Base-by-base conservation (phyloP, 805 yeast species). In the Hyphopichia homilentoma region DNA sequence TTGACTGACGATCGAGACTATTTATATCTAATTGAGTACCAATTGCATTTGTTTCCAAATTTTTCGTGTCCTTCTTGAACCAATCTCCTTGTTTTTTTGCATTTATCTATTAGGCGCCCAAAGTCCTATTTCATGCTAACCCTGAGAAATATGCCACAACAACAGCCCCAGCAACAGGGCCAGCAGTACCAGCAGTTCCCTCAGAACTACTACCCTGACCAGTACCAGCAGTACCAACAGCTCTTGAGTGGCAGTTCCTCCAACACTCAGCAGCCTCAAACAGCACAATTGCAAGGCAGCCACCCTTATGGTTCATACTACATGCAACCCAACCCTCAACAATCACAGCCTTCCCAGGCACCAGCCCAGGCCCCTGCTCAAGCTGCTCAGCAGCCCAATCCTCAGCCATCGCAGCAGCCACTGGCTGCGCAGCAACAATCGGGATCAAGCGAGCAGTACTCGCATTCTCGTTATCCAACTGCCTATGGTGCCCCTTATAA, bases 351-450 rank as follows among this genome's bases (percentile, higher is more conserved):
- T 16, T 56, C 49, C 29, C 41, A 39, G 35, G 25, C 44, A n/a
- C n/a, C n/a, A n/a, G n/a, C n/a, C n/a, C n/a, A n/a, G n/a, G n/a
- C n/a, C n/a, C n/a, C n/a, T n/a, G n/a, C n/a, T n/a, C n/a, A n/a
- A n/a, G n/a, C n/a, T n/a, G n/a, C n/a, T n/a, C n/a, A n/a, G n/a
- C n/a, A n/a, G n/a, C n/a, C n/a, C 11, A 20, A 20, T 20, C 22
- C 7, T 8, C 22, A 20, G 11, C 22, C 7, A 20, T 20, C 11
- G 22, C 47, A 47, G 28, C 53, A 44, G 16, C 57, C 49, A 30
- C 41, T 39, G 35, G 25, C 44, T 30, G 50, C 48, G 13, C 50
- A 52, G 35, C 50, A 50, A 22, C 57, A 47, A 27, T 41, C 29
- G 21, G 16, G 21, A 29, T 16, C 28, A 22, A 25, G 30, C 16